A percentile compares a stretch with the other conserved stretches of the same genome.
phyloP scores from a whole-genome alignment of 331 rosid species.

The Telfairia occidentalis region DNA sequence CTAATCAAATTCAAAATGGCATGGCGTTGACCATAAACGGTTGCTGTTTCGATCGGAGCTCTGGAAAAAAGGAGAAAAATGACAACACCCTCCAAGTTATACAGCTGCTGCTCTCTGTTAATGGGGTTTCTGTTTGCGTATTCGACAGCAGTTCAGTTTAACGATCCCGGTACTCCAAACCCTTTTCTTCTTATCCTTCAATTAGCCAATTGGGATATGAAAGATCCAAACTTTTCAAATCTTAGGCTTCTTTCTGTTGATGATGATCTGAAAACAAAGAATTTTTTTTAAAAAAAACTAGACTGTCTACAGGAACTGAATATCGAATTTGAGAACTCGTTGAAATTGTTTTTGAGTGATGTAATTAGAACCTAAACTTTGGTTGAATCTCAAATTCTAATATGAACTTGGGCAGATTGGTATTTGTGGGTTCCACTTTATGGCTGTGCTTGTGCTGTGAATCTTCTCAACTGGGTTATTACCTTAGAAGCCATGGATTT shows the following conservation, averaged over 20 bases:
- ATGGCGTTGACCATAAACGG: background rate
- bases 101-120: constrained; percentile 26
- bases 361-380: background rate
- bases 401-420: constrained; percentile 32
- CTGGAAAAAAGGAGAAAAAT: constrained; percentile 14
- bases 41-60: background rate
- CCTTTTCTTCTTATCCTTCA: background rate
- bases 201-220: background rate
- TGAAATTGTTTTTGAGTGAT: background rate
- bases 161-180: constrained; percentile 39
- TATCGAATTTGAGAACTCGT: background rate
- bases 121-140: constrained; percentile 48
- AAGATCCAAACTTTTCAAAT: background rate
- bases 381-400: background rate
- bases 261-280: background rate
- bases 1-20: background rate
- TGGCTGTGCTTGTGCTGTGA: constrained; percentile 38
- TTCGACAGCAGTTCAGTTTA: constrained; percentile 45
- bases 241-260: background rate
- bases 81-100: constrained; percentile 25
- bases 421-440: constrained; percentile 74
- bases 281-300: background rate
- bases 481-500: constrained; percentile 14
- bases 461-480: constrained; percentile 32
- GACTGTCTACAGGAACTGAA: background rate